phyloP scores from a whole-genome alignment of 2,329 filamentous ascomycete species.

The Fusarium circinatum region DNA sequence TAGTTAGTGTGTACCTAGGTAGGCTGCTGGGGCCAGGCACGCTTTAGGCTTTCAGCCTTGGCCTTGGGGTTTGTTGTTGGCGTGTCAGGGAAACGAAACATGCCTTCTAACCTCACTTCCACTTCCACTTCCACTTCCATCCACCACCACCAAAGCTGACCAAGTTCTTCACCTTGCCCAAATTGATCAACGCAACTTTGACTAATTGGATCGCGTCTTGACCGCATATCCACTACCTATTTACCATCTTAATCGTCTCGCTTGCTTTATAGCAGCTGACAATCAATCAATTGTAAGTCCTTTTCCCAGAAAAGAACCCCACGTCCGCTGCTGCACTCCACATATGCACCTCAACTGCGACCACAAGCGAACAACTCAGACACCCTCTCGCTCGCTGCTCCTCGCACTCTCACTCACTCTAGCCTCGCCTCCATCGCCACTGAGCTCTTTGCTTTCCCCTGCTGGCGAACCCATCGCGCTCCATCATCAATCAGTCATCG shows the following conservation, averaged over 20 bases:
- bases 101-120: background rate
- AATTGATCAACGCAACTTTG: background rate
- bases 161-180: constrained; percentile 6
- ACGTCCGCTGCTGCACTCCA: constrained; percentile 46
- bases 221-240: constrained; percentile 14
- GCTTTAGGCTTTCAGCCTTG: constrained; percentile 28
- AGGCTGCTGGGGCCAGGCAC: background rate
- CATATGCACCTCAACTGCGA: constrained; percentile 45
- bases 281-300: constrained; percentile 24
- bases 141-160: background rate
- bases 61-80: constrained; percentile 16
- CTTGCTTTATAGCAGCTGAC: background rate
- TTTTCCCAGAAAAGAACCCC: constrained; percentile 51
- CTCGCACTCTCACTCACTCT: constrained; percentile 22
- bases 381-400: constrained; percentile 41
- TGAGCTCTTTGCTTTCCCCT: constrained; percentile 25
- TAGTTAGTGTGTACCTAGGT: background rate
- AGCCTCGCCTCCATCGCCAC: constrained; percentile 16
- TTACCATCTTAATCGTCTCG: constrained; percentile 29
- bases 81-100: constrained; percentile 24
- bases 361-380: constrained; percentile 47
- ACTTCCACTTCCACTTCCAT: constrained; percentile 1
- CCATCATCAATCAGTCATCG: constrained; percentile 14
- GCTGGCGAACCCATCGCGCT: constrained; percentile 22
- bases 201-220: constrained; percentile 16